A percentile compares a stretch with the other conserved stretches of the same genome.
Evolutionary conservation across 495 filamentous ascomycete species (phyloP).

Genomic region (Podospora appendiculata): DNA sequence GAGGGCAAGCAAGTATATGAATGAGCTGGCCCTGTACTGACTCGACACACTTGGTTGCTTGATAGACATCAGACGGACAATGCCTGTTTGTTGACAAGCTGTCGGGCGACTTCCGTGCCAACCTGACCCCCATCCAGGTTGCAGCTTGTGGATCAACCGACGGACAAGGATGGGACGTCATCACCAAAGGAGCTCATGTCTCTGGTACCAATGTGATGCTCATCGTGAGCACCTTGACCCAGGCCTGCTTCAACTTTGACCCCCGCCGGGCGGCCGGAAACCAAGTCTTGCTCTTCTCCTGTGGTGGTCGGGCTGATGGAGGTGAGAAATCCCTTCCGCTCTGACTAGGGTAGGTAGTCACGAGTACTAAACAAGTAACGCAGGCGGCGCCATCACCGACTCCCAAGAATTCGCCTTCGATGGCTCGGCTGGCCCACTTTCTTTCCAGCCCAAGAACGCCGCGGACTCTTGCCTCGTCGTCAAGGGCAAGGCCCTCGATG

Average conservation of each 20-base stretch:
- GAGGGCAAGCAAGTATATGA: no score
- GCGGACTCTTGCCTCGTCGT: conserved; percentile 38
- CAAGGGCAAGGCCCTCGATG: conserved; percentile 35
- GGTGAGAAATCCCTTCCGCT: conserved; percentile 9
- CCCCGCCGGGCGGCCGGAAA: conserved; percentile 36
- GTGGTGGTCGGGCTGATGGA: conserved; percentile 49
- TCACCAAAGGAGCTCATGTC: conserved; percentile 45
- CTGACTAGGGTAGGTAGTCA: no score
- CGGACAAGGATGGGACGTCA: conserved; percentile 47
- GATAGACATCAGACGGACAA: conserved; percentile 40
- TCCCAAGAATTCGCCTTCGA: conserved; percentile 43
- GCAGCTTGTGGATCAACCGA: conserved; percentile 38
- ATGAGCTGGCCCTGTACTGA: background rate
- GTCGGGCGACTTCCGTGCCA: conserved; percentile 50
- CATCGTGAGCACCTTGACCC: conserved; percentile 46
- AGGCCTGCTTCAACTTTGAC: conserved; percentile 51
- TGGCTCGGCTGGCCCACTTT: conserved; percentile 30
- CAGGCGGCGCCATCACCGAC: conserved; percentile 39
- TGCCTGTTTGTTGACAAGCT: conserved; percentile 48
- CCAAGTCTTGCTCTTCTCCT: conserved; percentile 45
- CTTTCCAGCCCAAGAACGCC: conserved; percentile 35
- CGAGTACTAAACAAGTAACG: no score
- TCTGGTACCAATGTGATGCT: conserved; percentile 34
- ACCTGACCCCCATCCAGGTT: conserved; percentile 46
- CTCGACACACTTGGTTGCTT: background rate